These are phyloP conservation scores for Vaccinium myrtillus DNA, from an alignment of 148 eudicot species.

Conservation along the genomic window DNA sequence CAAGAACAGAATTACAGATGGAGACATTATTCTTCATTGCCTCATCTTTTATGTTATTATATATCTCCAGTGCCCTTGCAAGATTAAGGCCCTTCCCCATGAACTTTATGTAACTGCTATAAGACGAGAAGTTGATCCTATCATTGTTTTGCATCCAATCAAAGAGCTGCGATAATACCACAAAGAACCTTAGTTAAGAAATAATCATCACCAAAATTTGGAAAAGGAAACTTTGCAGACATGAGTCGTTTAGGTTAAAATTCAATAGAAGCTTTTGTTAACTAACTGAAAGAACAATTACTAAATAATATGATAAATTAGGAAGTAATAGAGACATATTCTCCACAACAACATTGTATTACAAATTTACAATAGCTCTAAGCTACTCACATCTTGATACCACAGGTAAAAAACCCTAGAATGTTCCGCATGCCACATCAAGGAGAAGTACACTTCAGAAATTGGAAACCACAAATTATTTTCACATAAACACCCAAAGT, in stretches of 20 bases:
- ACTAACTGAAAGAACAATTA: not conserved
- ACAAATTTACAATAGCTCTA: not conserved
- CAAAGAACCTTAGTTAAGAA: conserved; percentile 1
- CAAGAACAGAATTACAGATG: conserved; percentile 76
- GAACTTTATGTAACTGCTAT: conserved; percentile 82
- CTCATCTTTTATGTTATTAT: conserved; percentile 58
- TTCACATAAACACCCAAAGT: too few relatives aligned
- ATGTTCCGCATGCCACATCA: not conserved
- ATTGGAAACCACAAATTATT: not conserved
- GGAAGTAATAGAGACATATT: not conserved
- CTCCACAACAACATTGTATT: not conserved
- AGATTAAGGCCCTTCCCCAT: conserved; percentile 54
- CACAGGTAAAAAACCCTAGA: not conserved
- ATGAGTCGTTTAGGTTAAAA: not conserved
- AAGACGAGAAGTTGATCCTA: conserved; percentile 62
- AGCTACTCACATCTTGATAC: not conserved
- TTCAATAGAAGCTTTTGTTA: not conserved
- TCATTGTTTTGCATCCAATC: conserved; percentile 80
- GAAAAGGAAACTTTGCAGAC: not conserved
- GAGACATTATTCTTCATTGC: conserved; percentile 54
- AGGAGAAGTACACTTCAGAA: not conserved
- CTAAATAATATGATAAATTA: not conserved
- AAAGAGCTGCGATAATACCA: conserved; percentile 59
- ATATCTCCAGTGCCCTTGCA: conserved; percentile 53
- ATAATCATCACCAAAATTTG: not conserved